Evolutionary conservation across 371 early-diverging fungal species (phyloP).

Genomic region (Enterocytospora artemiae): DNA sequence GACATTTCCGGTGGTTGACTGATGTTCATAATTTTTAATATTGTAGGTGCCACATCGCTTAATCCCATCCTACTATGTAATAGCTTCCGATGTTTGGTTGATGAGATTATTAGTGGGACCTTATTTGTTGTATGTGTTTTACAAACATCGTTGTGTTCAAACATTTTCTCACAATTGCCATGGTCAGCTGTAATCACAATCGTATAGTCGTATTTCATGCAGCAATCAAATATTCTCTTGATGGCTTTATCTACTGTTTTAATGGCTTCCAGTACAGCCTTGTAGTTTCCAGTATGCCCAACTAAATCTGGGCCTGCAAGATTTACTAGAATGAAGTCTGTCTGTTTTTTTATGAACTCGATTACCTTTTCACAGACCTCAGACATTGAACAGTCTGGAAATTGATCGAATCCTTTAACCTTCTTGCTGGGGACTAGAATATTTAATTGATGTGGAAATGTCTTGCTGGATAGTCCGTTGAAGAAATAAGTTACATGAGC

Average conservation of each 20-base stretch:
- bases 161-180: conserved; percentile 98
- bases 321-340: conserved; percentile 89
- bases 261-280: conserved; percentile 79
- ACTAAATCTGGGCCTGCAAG: conserved; percentile 92
- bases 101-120: conserved; percentile 81
- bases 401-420: conserved; percentile 86
- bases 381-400: conserved; percentile 83
- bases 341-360: conserved; percentile 29
- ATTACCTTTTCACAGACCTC: conserved; percentile 70
- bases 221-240: conserved; percentile 77
- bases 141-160: conserved; percentile 75
- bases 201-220: conserved; percentile 72
- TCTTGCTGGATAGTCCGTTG: conserved; percentile 87
- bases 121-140: conserved; percentile 60
- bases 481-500: conserved; percentile 99
- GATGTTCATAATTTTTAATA: conserved; percentile 79
- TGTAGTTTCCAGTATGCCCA: conserved; percentile 93
- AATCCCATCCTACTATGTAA: conserved; percentile 59
- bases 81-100: conserved; percentile 43
- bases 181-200: conserved; percentile 96
- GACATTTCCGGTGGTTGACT: conserved; percentile 86
- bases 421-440: conserved; percentile 76
- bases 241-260: conserved; percentile 83
- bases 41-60: conserved; percentile 93
- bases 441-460: conserved; percentile 73